Base-by-base conservation (phyloP, 805 yeast species). In the Candida ovalis region DNA sequence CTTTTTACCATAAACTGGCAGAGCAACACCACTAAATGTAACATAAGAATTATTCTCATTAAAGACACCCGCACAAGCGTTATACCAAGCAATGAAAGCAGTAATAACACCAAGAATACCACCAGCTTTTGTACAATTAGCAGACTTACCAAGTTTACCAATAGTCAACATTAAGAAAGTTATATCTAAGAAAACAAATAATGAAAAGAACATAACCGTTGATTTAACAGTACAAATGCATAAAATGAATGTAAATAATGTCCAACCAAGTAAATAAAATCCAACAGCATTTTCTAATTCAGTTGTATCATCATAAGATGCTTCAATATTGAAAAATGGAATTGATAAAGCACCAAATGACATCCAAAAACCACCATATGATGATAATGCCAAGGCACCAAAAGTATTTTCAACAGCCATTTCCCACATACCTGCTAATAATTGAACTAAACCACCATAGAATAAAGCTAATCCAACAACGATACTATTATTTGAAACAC, bases 301-400 rank as follows among this genome's bases (percentile, higher is more conserved):
- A 17, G 65, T 60, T 6, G 71, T 66, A 48, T 73, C 73, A 4
- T 67, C 74, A 32, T 67, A 68, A 53, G 82, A 78, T 5, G 77
- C 77, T 1, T 76, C 67, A 25, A 81, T 77, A 23, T 81, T 82
- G 61, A 82, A 82, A 60, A 77, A 76, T 42, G 81, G 82, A 42
- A 78, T 73, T 49, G 68, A 64, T 30, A 85, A 77, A 28, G 86
- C 86, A 50, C 84, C 90, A 72, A 80, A 85, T 24, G 83, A 72
- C 71, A 82, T 78, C 92, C 92, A 85, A 64, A 85, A 85, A 3
- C 88, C 91, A 49, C 88, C 92, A 55, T 73, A 78, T 4, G 81
- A 76, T 6, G 76, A 66, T 47, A 79, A 69, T 1, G 82, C 82
- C 50, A 85, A 75, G 56, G 84, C 87, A 67, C 88, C 88, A 69